phyloP scores from a whole-genome alignment of 768 basidiomycete species.

The Rhizopogon sp. region DNA sequence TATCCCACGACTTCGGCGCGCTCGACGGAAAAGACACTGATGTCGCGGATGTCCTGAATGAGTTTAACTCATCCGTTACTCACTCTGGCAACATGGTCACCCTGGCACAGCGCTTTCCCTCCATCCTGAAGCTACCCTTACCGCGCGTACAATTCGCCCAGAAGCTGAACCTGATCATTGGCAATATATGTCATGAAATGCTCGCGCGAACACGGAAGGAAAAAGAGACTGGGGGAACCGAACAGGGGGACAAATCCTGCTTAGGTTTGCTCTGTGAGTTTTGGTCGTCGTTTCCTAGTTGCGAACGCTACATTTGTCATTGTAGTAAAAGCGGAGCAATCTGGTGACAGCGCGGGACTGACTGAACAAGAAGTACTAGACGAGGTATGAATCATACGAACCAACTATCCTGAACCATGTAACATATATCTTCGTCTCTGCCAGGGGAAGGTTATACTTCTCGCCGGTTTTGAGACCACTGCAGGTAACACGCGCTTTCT shows the following conservation, averaged over 20 bases:
- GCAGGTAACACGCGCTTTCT: constrained; percentile 18
- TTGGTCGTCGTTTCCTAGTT: not conserved
- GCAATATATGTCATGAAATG: constrained; percentile 28
- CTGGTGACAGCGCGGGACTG: not conserved
- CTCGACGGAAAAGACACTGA: constrained; percentile 29
- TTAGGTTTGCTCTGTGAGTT: not conserved
- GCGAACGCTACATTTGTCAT: not conserved
- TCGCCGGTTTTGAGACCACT: constrained; percentile 13
- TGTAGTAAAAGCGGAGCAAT: not conserved
- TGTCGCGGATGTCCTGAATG: constrained; percentile 22
- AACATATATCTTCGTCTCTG: not conserved
- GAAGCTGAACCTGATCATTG: constrained; percentile 25
- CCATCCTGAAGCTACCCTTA: constrained; percentile 28
- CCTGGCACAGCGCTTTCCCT: constrained; percentile 25
- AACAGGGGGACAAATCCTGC: not conserved
- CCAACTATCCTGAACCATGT: not conserved
- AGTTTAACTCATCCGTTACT: constrained; percentile 13
- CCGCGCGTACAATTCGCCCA: constrained; percentile 15
- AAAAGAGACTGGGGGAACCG: constrained; percentile 22
- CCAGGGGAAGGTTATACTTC: constrained; percentile 10
- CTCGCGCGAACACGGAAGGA: constrained; percentile 29
- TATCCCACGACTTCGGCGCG: constrained; percentile 40
- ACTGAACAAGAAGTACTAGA: not conserved
- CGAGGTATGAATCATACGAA: not conserved
- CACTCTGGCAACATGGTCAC: constrained; percentile 4